Percentiles rank a stretch among this genome's conserved stretches.
phyloP scores from a whole-genome alignment of 179 eudicot species.

The Drosera spatulata region DNA sequence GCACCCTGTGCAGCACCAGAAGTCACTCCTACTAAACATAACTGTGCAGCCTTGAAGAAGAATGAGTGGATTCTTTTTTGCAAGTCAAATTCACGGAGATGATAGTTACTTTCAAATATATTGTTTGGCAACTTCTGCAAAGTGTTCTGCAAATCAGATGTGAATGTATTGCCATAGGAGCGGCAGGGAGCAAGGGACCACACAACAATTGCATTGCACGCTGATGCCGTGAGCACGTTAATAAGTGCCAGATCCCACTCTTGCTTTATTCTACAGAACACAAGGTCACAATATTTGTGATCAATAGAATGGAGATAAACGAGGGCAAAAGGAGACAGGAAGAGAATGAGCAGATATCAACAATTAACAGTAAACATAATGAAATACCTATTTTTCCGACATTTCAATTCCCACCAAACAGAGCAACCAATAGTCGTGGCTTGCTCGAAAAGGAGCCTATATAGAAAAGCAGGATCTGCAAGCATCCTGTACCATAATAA shows the following conservation, averaged over 20 bases:
- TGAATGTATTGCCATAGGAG: conserved; percentile 89
- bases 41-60: conserved; percentile 79
- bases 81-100: conserved; percentile 76
- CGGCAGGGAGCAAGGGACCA: conserved; percentile 99
- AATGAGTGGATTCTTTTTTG: conserved; percentile 87
- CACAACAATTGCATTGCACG: conserved; percentile 87
- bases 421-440: conserved; percentile 76
- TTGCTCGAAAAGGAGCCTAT: conserved; percentile 78
- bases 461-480: conserved; percentile 91
- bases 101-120: conserved; percentile 85
- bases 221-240: conserved; percentile 80
- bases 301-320: conserved; percentile 3
- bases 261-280: conserved; percentile 62
- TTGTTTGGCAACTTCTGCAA: conserved; percentile 94
- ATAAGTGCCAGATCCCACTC: conserved; percentile 97
- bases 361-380: not conserved
- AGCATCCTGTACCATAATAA: conserved; percentile 54
- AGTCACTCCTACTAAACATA: conserved; percentile 76
- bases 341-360: not conserved
- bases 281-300: not conserved
- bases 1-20: conserved; percentile 90
- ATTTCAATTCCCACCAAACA: conserved; percentile 71
- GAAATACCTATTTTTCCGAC: conserved; percentile 71
- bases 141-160: conserved; percentile 79
- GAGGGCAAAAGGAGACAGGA: not conserved